phyloP scores from a whole-genome alignment of 2,329 filamentous ascomycete species.

The Sclerotinia trifoliorum region DNA sequence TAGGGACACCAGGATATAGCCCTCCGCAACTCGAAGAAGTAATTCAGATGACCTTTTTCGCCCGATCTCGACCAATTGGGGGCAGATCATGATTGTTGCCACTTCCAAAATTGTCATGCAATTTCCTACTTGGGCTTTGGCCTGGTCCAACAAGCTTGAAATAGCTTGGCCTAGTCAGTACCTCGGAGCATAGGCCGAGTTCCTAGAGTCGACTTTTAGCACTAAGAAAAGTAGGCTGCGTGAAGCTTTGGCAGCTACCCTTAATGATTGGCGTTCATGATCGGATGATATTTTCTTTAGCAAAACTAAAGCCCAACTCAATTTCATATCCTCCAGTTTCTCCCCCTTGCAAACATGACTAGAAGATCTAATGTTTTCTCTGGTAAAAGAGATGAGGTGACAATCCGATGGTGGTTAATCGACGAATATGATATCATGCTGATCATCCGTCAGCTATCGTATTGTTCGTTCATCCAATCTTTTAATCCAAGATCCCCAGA shows the following conservation, averaged over 20 bases:
- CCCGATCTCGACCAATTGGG: slow-evolving; percentile 7
- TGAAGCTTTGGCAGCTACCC: neutral
- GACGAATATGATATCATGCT: slow-evolving; percentile 15
- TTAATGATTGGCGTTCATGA: slow-evolving; percentile 1
- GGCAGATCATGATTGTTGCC: neutral
- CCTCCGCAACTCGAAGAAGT: slow-evolving; percentile 11
- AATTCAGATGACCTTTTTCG: slow-evolving; percentile 15
- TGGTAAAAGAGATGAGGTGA: slow-evolving; percentile 2
- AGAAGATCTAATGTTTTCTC: neutral
- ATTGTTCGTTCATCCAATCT: slow-evolving; percentile 17
- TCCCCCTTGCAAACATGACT: slow-evolving; percentile 1
- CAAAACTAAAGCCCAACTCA: slow-evolving; percentile 1
- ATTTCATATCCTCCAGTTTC: slow-evolving; percentile 14
- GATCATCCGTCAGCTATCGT: slow-evolving; percentile 14
- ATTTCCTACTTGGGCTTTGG: slow-evolving; percentile 11
- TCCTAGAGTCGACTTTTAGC: neutral
- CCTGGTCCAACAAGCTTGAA: slow-evolving; percentile 4
- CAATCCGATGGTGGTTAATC: slow-evolving; percentile 5
- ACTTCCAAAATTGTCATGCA: slow-evolving; percentile 11
- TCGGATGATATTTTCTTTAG: slow-evolving; percentile 6
- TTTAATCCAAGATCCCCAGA: slow-evolving; percentile 9
- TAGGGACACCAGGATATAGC: neutral
- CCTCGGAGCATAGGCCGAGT: slow-evolving; percentile 17
- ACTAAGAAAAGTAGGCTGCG: neutral
- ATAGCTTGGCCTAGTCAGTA: slow-evolving; percentile 5